Base-by-base conservation (phyloP, 805 yeast genomes). In the Candida odintsovae region DNA sequence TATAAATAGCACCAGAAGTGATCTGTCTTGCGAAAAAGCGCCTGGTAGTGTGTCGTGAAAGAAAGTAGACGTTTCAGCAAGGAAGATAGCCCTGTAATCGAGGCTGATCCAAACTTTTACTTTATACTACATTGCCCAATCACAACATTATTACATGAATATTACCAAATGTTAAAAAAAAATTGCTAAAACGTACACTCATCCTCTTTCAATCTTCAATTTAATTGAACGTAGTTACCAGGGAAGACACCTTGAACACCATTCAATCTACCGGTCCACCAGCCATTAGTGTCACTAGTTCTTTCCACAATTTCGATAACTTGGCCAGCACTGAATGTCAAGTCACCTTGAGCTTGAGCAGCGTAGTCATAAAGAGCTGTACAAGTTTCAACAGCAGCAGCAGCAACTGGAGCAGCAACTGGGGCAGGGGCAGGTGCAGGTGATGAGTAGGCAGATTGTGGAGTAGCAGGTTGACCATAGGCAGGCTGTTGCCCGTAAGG, bases 211-310 rank as follows among this genome's bases (percentile, higher is more conserved):
- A 28, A 28, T 28, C n/a, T 12, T 36, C 16, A 65, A 56, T 80
- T 80, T 55, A 88, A 64, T 63, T 86, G 92, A 23, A 94, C 99
- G 59, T 94, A 94, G 63, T 92, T 94, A 10, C 97, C 99, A 6
- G 99, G 99, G 72, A 95, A 94, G 11, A 83, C 85, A 48, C 99
- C 99, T 49, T 84, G 82, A 49, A 74, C 83, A 9, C 97, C 97
- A 57, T 89, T 87, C 51, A 77, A 70, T 36, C 75, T 69, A 13
- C 99, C 99, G 0, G 97, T 89, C 99, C 99, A 94, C 99, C 99
- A 94, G 6, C 96, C 99, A 58, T 88, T 89, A 44, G 82, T 76
- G 63, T 90, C 96, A 0, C 78, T 73, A 1, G 96, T 85, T 59
- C 88, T 82, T 61, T 89, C 86, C 3, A 90, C 78, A 49, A 94